Evolutionary conservation across 495 filamentous ascomycete species (phyloP).

Genomic region (Lasiosphaeria miniovina): DNA sequence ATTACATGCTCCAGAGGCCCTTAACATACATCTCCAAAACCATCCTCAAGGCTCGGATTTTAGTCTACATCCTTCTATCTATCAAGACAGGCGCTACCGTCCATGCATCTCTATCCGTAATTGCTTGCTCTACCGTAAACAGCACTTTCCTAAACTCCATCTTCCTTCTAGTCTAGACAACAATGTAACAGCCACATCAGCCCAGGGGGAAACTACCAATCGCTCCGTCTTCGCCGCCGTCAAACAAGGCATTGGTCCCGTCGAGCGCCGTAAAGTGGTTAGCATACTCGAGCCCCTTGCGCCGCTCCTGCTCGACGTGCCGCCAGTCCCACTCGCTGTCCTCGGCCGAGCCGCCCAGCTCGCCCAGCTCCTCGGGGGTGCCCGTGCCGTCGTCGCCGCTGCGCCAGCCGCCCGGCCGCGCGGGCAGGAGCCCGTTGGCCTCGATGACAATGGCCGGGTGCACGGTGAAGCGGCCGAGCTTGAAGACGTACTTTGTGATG

Average conservation of each 20-base stretch:
- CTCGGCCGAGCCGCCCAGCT: slow-evolving; percentile 13
- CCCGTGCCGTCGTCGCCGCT: slow-evolving; percentile 37
- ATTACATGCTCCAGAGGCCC: too few relatives aligned
- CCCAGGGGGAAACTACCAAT: slow-evolving; percentile 47
- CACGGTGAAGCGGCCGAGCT: slow-evolving; percentile 81
- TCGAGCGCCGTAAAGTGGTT: slow-evolving; percentile 52
- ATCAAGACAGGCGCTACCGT: too few relatives aligned
- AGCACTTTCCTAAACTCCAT: too few relatives aligned
- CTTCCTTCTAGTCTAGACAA: too few relatives aligned
- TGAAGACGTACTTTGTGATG: slow-evolving; percentile 85
- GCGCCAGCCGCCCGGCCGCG: slow-evolving; percentile 49
- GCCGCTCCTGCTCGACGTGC: slow-evolving; percentile 42
- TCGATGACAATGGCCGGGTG: slow-evolving; percentile 73
- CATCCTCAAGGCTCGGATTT: too few relatives aligned
- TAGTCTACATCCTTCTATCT: too few relatives aligned
- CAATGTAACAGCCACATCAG: slow-evolving; percentile 11
- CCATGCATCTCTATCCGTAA: too few relatives aligned
- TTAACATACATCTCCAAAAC: too few relatives aligned
- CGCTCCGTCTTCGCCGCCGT: slow-evolving; percentile 45
- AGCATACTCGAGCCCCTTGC: slow-evolving; percentile 47
- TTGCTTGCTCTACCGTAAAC: too few relatives aligned
- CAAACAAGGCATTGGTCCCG: slow-evolving; percentile 44
- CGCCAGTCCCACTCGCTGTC: slow-evolving; percentile 48
- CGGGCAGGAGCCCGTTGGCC: slow-evolving; percentile 65
- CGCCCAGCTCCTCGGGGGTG: slow-evolving; percentile 27